phyloP scores from a whole-genome alignment of 2,329 filamentous ascomycete species.

The Aspergillus sp. region DNA sequence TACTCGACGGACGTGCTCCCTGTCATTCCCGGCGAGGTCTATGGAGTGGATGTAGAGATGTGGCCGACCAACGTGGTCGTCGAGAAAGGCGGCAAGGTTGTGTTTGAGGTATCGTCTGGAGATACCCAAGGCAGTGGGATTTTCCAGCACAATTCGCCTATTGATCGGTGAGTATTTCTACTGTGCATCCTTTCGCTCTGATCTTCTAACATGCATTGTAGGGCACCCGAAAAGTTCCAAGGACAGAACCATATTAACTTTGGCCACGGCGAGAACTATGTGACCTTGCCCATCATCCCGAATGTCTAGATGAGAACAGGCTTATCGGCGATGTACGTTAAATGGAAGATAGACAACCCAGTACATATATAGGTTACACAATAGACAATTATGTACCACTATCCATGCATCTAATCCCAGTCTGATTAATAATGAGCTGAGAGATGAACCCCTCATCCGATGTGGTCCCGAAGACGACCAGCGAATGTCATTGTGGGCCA shows the following conservation, averaged over 20 bases:
- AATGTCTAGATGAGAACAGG: too few species aligned
- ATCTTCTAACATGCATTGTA: slow-evolving; percentile 11
- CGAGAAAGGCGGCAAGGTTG: slow-evolving; percentile 25
- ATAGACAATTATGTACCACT: too few species aligned
- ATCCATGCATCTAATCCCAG: too few species aligned
- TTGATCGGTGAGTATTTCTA: slow-evolving; percentile 21
- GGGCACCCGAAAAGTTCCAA: slow-evolving; percentile 40
- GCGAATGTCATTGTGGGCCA: too few species aligned
- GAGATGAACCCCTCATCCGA: too few species aligned
- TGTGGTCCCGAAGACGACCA: too few species aligned
- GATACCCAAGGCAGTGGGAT: slow-evolving; percentile 50
- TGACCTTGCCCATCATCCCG: slow-evolving; percentile 47
- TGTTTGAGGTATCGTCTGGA: slow-evolving; percentile 31
- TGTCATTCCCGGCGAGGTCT: slow-evolving; percentile 47
- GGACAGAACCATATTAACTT: slow-evolving; percentile 49
- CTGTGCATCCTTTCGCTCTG: neutral
- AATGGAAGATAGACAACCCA: too few species aligned
- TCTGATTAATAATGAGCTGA: too few species aligned
- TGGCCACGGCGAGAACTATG: slow-evolving; percentile 42
- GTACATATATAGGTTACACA: too few species aligned
- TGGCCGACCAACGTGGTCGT: slow-evolving; percentile 36
- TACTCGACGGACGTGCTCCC: slow-evolving; percentile 44
- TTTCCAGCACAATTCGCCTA: slow-evolving; percentile 43
- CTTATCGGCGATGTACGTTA: too few species aligned
- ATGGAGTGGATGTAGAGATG: slow-evolving; percentile 45